These are phyloP conservation scores for Alternaria sp. DNA, from an alignment of 2,329 filamentous ascomycete species.

Conservation along the genomic window DNA sequence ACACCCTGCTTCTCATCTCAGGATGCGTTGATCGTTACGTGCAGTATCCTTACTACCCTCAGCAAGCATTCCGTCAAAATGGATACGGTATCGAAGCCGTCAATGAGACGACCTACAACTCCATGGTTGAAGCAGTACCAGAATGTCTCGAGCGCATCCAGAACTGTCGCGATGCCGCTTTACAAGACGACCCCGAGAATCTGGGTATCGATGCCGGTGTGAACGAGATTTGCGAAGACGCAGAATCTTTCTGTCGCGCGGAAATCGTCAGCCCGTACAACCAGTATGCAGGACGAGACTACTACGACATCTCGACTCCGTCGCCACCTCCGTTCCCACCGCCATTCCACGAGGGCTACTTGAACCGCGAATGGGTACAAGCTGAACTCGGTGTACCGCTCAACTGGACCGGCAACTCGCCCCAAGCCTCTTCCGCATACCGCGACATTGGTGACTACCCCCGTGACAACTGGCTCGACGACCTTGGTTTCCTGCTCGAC, in stretches of 20 bases:
- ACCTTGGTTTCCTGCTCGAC: conserved; percentile 59
- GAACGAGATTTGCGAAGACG: conserved; percentile 57
- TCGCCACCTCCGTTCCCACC: conserved; percentile 33
- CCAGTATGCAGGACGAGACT: conserved; percentile 21
- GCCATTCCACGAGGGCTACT: conserved; percentile 16
- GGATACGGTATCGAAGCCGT: conserved; percentile 18
- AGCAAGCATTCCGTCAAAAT: conserved; percentile 18
- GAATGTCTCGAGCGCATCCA: conserved; percentile 24
- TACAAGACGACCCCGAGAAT: conserved; percentile 47
- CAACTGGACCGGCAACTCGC: conserved; percentile 23
- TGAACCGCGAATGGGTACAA: conserved; percentile 22
- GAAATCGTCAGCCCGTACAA: conserved; percentile 26
- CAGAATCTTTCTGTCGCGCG: conserved; percentile 54
- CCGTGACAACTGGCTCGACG: conserved; percentile 51
- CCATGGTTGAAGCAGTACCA: conserved; percentile 19
- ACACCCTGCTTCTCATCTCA: conserved; percentile 17
- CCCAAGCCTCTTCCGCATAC: conserved; percentile 27
- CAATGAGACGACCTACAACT: conserved; percentile 23
- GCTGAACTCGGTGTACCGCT: conserved; percentile 15
- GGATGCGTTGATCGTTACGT: conserved; percentile 17
- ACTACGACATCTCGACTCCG: conserved; percentile 27
- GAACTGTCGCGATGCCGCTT: conserved; percentile 19
- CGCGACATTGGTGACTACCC: conserved; percentile 51
- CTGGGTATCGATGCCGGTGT: conserved; percentile 21
- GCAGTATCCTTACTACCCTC: conserved; percentile 17